Evolutionary conservation across 352 stramenopile species (phyloP).

Genomic region (Globisporangium barbulae): DNA sequence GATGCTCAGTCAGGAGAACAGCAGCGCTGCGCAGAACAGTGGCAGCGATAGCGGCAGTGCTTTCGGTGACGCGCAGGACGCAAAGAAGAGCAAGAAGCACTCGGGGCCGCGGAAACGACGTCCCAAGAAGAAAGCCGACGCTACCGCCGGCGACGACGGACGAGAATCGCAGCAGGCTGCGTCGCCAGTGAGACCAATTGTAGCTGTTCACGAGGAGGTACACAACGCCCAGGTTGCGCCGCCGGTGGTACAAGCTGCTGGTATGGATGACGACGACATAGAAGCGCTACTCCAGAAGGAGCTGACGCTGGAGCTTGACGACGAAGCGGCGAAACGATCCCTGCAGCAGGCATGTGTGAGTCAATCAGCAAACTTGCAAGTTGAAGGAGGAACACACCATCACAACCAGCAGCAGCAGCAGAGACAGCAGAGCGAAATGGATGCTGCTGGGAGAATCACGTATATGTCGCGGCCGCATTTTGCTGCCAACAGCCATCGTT

Average conservation of each 20-base stretch:
- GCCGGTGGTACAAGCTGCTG: neutral
- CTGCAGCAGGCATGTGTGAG: neutral
- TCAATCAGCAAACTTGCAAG: neutral
- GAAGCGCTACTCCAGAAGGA: conserved; percentile 13
- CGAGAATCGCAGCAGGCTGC: neutral
- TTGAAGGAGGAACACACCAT: neutral
- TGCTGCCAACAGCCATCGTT: neutral
- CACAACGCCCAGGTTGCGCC: neutral
- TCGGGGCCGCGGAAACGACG: conserved; percentile 57
- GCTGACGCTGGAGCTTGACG: neutral
- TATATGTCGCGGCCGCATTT: neutral
- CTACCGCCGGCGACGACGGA: neutral
- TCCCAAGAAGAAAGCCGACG: conserved; percentile 52
- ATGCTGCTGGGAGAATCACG: neutral
- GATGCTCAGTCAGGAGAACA: neutral
- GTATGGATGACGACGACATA: conserved; percentile 7
- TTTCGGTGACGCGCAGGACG: neutral
- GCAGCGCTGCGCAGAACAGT: neutral
- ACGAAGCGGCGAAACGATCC: neutral
- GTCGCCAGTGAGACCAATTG: neutral
- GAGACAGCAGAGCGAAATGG: neutral
- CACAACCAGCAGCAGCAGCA: neutral
- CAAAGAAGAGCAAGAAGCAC: conserved; percentile 35
- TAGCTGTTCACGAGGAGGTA: neutral
- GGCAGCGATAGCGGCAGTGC: neutral